Evolutionary conservation across 768 basidiomycete genomes (phyloP).

Genomic region (Crepidotus variabilis): DNA sequence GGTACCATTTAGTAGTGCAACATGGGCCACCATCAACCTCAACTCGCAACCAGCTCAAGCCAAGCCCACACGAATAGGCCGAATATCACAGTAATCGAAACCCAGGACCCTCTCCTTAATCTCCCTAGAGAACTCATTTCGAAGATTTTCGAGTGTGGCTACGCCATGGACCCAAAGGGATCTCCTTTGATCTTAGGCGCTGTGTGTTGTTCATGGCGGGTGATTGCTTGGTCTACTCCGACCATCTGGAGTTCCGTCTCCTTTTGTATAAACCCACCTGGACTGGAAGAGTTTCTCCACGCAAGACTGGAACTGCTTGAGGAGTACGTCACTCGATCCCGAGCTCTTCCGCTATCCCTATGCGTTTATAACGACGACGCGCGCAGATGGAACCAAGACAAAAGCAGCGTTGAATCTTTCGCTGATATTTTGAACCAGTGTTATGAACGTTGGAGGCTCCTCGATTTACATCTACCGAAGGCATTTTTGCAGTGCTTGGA

Average conservation of each 20-base stretch:
- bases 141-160: no score
- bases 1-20: no score
- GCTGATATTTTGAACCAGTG: not conserved
- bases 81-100: no score
- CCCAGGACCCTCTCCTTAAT: no score
- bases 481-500: not conserved
- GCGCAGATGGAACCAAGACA: not conserved
- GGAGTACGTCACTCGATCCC: not conserved
- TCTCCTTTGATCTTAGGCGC: not conserved
- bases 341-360: not conserved
- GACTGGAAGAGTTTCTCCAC: not conserved
- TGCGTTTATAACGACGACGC: not conserved
- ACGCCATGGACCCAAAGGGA: no score
- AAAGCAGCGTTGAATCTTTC: not conserved
- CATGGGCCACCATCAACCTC: no score
- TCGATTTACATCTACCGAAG: not conserved
- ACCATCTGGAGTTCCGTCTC: not conserved
- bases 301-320: not conserved
- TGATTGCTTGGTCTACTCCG: not conserved
- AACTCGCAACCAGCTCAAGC: no score
- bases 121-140: no score
- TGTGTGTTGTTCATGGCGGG: not conserved
- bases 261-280: not conserved
- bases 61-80: no score
- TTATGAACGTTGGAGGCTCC: not conserved